Conservation (phyloP, 495 filamentous ascomycete genomes). For the Trichoderma reesei region DNA sequence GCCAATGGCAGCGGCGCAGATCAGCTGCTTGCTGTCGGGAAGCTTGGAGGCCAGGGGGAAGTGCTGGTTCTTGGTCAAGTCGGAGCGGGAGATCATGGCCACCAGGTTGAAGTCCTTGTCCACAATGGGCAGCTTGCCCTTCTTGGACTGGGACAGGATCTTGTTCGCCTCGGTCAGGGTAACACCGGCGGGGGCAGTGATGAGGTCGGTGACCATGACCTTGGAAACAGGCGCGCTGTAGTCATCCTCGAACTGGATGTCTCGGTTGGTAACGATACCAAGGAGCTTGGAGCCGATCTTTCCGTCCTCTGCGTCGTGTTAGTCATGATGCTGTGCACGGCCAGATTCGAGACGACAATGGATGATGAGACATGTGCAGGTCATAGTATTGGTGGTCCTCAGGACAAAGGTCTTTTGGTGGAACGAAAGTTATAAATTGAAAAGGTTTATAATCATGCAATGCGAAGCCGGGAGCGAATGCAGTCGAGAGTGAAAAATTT, state of each 20-base stretch:
- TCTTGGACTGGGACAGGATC: constrained; percentile 91
- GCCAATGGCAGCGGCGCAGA: constrained; percentile 89
- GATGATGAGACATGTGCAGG: not conserved
- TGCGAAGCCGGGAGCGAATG: constrained; percentile 21
- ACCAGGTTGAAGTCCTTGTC: constrained; percentile 79
- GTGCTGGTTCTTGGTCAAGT: constrained; percentile 97
- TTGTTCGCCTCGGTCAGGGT: constrained; percentile 81
- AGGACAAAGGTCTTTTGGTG: constrained; percentile 82
- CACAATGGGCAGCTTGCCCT: constrained; percentile 96
- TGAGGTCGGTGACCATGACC: constrained; percentile 92
- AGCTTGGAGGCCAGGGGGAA: constrained; percentile 96
- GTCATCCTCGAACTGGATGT: constrained; percentile 82
- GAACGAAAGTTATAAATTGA: constrained; percentile 98
- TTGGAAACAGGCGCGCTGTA: constrained; percentile 64
- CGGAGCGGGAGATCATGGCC: constrained; percentile 90
- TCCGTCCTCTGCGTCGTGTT: constrained; percentile 60
- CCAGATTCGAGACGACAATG: not conserved
- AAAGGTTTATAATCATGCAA: constrained; percentile 63
- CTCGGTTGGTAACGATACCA: constrained; percentile 93
- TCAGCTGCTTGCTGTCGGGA: constrained; percentile 93
- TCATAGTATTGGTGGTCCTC: constrained; percentile 48
- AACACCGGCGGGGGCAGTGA: constrained; percentile 81
- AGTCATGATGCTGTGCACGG: constrained; percentile 19
- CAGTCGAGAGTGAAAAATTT: constrained; percentile 11
- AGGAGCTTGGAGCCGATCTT: constrained; percentile 88